Evolutionary conservation across 2,329 filamentous ascomycete genomes (phyloP).

Genomic region (Kalaharituber pfeilii): DNA sequence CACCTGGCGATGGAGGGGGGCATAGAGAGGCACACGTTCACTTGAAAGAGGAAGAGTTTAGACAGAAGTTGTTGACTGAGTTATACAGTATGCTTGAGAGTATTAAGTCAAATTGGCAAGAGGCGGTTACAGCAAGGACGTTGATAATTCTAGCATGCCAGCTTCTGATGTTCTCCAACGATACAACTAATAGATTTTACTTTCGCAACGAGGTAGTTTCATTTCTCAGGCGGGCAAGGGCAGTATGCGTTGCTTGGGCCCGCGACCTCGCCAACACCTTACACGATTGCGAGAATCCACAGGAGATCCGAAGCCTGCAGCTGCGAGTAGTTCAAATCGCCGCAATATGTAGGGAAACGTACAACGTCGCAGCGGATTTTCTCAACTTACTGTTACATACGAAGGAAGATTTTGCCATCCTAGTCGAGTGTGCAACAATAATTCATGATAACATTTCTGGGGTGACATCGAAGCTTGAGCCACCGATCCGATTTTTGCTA

Average conservation of each 20-base stretch:
- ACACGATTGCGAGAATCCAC: neutral
- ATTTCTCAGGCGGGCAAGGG: constrained; percentile 1
- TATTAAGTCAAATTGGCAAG: constrained; percentile 37
- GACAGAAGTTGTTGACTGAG: constrained; percentile 23
- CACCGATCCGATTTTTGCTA: constrained; percentile 16
- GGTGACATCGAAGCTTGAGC: neutral
- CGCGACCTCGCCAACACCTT: neutral
- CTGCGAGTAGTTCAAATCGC: constrained; percentile 3
- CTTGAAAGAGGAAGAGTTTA: constrained; percentile 21
- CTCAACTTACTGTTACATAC: neutral
- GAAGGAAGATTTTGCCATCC: constrained; percentile 1
- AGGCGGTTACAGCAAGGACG: constrained; percentile 13
- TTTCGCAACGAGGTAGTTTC: neutral
- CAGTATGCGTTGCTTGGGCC: constrained; percentile 1
- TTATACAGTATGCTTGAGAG: constrained; percentile 25
- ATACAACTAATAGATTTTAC: neutral
- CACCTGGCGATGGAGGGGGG: constrained; percentile 6
- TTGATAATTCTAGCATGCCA: constrained; percentile 17
- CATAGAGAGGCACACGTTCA: constrained; percentile 20
- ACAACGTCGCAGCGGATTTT: neutral
- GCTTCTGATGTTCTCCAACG: constrained; percentile 5
- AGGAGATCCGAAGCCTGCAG: neutral
- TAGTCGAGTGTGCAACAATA: constrained; percentile 2
- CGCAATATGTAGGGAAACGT: constrained; percentile 3
- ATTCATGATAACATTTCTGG: constrained; percentile 5